phyloP scores from a whole-genome alignment of 495 filamentous ascomycete genomes.

The Xylona heveae region DNA sequence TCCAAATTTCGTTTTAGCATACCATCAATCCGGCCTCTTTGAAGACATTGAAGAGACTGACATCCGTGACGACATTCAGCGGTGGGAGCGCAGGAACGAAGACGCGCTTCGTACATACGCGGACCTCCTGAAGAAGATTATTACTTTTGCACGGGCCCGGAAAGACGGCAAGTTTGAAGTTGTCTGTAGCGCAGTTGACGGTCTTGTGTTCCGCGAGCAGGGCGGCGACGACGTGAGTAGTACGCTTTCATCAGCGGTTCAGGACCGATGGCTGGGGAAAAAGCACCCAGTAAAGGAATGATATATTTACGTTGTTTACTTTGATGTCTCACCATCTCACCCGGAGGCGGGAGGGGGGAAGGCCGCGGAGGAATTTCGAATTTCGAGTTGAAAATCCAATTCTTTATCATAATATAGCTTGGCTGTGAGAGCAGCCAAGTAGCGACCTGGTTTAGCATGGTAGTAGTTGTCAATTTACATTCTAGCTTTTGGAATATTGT shows the following conservation, averaged over 20 bases:
- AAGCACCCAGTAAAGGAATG: no score
- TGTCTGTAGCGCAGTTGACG: conserved; percentile 12
- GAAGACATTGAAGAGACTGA: conserved; percentile 25
- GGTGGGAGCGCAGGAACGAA: conserved; percentile 30
- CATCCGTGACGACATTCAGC: conserved; percentile 20
- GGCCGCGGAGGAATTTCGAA: no score
- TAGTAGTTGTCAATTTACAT: no score
- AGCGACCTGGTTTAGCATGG: no score
- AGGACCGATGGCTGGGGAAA: background rate
- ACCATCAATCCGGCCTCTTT: conserved; percentile 32
- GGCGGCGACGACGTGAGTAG: conserved; percentile 10
- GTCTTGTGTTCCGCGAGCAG: conserved; percentile 23
- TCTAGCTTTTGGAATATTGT: no score
- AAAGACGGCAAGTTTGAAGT: conserved; percentile 22
- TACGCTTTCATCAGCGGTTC: conserved; percentile 10
- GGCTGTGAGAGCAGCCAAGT: no score
- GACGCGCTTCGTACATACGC: conserved; percentile 17
- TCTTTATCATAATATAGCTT: no score
- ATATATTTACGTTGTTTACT: no score
- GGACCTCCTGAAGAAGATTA: conserved; percentile 22
- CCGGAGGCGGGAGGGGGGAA: no score
- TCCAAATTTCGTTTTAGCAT: conserved; percentile 38
- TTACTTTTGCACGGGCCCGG: conserved; percentile 17
- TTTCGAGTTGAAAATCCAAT: no score
- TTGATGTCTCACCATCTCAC: no score